Evolutionary conservation across 768 basidiomycete genomes (phyloP).

Genomic region (Melanogaster broomeanus): DNA sequence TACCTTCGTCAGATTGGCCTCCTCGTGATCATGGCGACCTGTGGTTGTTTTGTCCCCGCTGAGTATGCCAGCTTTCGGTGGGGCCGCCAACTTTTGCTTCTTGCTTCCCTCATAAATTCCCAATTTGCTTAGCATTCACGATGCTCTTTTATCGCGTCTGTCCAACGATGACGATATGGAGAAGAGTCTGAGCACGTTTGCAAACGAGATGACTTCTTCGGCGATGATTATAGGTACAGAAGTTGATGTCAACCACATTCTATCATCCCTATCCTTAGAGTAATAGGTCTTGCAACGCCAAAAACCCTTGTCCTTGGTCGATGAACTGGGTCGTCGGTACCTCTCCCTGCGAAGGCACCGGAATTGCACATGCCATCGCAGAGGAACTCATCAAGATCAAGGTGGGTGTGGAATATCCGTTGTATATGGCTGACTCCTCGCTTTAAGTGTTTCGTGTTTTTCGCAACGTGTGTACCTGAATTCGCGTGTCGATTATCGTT

Average conservation of each 20-base stretch:
- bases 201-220: conserved; percentile 89
- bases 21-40: conserved; percentile 83
- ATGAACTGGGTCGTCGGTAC: conserved; percentile 95
- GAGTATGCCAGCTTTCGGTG: conserved; percentile 90
- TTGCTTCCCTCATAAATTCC: not conserved
- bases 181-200: conserved; percentile 90
- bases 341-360: conserved; percentile 77
- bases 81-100: not conserved
- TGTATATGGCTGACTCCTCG: not conserved
- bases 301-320: conserved; percentile 81
- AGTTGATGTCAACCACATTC: not conserved
- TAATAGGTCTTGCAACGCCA: conserved; percentile 64
- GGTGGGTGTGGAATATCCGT: conserved; percentile 40
- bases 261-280: not conserved
- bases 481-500: not conserved
- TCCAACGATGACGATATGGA: conserved; percentile 96
- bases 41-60: conserved; percentile 90
- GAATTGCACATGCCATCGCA: conserved; percentile 82
- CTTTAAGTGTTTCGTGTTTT: conserved; percentile 79
- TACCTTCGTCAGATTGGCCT: conserved; percentile 88
- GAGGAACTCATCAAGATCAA: conserved; percentile 74
- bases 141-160: conserved; percentile 80
- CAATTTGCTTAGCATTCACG: conserved; percentile 59
- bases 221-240: conserved; percentile 83
- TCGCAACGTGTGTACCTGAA: conserved; percentile 68